phyloP scores from a whole-genome alignment of 2,329 filamentous ascomycete species.

The Claviceps maximensis region DNA sequence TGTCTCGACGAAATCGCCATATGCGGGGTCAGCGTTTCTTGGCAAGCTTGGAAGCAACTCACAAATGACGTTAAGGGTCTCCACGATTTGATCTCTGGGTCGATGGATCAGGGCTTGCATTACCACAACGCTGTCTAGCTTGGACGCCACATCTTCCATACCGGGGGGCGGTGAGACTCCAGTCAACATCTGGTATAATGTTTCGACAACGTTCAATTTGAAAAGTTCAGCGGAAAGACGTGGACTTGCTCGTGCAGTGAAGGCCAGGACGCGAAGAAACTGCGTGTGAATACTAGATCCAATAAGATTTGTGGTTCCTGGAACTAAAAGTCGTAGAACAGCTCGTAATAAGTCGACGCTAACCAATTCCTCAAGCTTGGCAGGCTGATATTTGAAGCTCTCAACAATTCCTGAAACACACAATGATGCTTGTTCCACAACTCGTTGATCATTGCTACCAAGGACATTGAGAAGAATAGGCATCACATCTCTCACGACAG shows the following conservation, averaged over 20 bases:
- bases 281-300: conserved; percentile 91
- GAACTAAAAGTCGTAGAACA: conserved; percentile 74
- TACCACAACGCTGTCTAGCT: conserved; percentile 91
- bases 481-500: conserved; percentile 90
- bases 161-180: conserved; percentile 82
- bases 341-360: conserved; percentile 76
- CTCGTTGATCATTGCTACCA: conserved; percentile 84
- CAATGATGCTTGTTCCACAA: conserved; percentile 90
- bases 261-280: conserved; percentile 82
- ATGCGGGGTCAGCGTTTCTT: conserved; percentile 32
- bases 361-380: conserved; percentile 83
- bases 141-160: conserved; percentile 63
- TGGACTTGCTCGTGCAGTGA: conserved; percentile 80
- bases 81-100: conserved; percentile 88
- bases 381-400: conserved; percentile 82
- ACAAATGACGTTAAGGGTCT: conserved; percentile 94
- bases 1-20: conserved; percentile 32
- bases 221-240: conserved; percentile 78
- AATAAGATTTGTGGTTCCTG: conserved; percentile 91
- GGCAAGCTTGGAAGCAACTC: conserved; percentile 74
- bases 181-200: conserved; percentile 90
- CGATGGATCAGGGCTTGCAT: conserved; percentile 98
- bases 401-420: conserved; percentile 94
- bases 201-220: conserved; percentile 95
- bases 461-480: conserved; percentile 84